Base-by-base conservation (phyloP, 257 asterid species). In the Cinchona pubescens region DNA sequence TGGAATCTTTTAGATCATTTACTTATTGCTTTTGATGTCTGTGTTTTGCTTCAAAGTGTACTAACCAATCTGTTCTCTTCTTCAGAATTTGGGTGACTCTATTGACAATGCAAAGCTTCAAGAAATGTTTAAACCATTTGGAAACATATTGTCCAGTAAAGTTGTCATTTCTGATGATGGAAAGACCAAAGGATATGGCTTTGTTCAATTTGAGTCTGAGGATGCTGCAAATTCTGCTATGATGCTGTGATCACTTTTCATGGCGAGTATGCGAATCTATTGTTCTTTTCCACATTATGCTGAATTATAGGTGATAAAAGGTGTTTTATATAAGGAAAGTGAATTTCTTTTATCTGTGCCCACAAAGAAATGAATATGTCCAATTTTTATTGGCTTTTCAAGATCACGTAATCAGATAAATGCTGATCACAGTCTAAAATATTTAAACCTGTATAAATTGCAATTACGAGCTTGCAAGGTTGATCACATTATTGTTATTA, bases 121-220 rank as follows among this genome's bases (percentile, higher is more conserved):
- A 64, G 86, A 81, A 29, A 75, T 71, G 37, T 86, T 86, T 66
- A 76, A 79, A 76, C 42, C 69, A 21, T 86, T 83, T 65, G 89
- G 89, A 53, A 69, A 69, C 46, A 75, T 86, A 58, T 38, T 83
- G 53, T 86, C 89, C 16, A 71, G 86, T 40, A 86, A 86, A 80
- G 85, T 83, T 78, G 84, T 75, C 32, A 75, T 35, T 25, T 78
- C 56, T 75, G 86, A 78, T 56, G 84, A 83, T 75, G 87, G 89
- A 55, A 79, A 80, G 82, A 85, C 92, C 53, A 86, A 79, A 80
- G 97, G 94, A 43, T 86, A 83, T 49, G 97, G 96, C 14, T 91
- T 84, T 56, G 93, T 91, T 69, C 92, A 87, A 63, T 91, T 79
- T 69, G 76, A 67, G 25, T 38, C 75, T 0, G 91, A 84, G 71